Evolutionary conservation across 805 yeast genomes (phyloP).

Genomic region (Starmerella cellae): DNA sequence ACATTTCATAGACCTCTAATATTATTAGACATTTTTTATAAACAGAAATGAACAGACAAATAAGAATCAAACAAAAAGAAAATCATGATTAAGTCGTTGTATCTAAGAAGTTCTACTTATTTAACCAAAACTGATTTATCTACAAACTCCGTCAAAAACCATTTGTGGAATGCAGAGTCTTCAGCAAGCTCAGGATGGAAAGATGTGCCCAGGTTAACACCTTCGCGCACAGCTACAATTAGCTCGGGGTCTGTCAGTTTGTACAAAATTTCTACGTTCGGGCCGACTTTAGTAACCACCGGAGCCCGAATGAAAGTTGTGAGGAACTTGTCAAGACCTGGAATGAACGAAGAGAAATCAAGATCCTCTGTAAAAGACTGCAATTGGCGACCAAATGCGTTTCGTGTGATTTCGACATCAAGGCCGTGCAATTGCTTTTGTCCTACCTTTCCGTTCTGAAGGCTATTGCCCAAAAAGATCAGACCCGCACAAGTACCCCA

Average conservation of each 20-base stretch:
- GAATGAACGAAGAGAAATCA: conserved; percentile 30
- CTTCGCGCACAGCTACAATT: conserved; percentile 64
- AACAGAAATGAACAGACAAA: not conserved
- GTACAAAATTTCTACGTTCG: conserved; percentile 22
- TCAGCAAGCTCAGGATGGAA: conserved; percentile 65
- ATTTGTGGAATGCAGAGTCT: conserved; percentile 51
- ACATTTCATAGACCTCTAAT: not conserved
- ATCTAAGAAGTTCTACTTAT: too few relatives aligned
- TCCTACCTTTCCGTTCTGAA: conserved; percentile 36
- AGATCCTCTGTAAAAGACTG: conserved; percentile 45
- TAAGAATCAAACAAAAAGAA: too few relatives aligned
- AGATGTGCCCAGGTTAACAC: conserved; percentile 53
- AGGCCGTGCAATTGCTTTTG: conserved; percentile 52
- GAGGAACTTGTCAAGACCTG: conserved; percentile 27
- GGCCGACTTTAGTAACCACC: conserved; percentile 32
- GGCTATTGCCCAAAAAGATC: conserved; percentile 47
- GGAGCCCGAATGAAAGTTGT: conserved; percentile 66
- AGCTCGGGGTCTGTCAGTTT: conserved; percentile 23
- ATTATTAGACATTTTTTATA: too few relatives aligned
- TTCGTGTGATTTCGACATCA: conserved; percentile 50
- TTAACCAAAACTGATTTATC: not conserved
- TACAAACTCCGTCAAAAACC: conserved; percentile 32
- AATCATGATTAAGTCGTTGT: too few relatives aligned
- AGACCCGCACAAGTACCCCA: conserved; percentile 89
- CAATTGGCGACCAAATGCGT: conserved; percentile 68